Evolutionary conservation across 2,329 filamentous ascomycete species (phyloP), one percentile per base, ranked within the genome.

Genomic region (Pseudocercospora crystallina): DNA sequence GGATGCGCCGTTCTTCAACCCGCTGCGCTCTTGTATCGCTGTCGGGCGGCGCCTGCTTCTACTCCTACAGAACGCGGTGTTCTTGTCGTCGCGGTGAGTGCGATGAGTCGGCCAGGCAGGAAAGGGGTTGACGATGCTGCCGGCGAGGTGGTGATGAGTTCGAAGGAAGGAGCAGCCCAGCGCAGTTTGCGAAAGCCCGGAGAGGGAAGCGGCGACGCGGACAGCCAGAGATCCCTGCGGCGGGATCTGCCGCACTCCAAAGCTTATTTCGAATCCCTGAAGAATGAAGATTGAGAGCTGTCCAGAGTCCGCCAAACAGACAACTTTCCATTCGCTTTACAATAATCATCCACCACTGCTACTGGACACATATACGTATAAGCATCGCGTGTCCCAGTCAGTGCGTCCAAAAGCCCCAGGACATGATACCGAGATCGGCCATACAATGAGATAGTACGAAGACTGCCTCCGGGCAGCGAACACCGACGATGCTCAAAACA

Each of bases 401-500:
- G 7, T 7, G 7, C 20, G 20, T 26, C 20, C 8, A 35, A 35
- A 35, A 35, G 33, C 33, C 14, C 33, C 9, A 4, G 33, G 20
- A 26, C 7, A 26, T 26, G 4, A 26, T 7, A 26, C 13, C 36
- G 14, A 31, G 44, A 39, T 40, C 17, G 37, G 37, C n/a, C 14
- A 14, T 10, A 34, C 30, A 38, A 59, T 61, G 56, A 56, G 42
- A 56, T 59, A 59, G 44, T 20, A 15, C 36, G 43, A 37, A 49
- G 53, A 39, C 59, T 58, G 53, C 53, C 54, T 55, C 30, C 41
- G 59, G 57, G 59, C 59, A 63, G 53, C 53, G 42, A 33, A 44
- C 46, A 55, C 44, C 37, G 33, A 56, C 47, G 40, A 77, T 78
- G 65, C 72, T 80, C 57, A 70, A 86, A 73, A 88, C 90, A 66